Evolutionary conservation across 495 filamentous ascomycete species (phyloP).

Genomic region (Aspergillus saccharolyticus): DNA sequence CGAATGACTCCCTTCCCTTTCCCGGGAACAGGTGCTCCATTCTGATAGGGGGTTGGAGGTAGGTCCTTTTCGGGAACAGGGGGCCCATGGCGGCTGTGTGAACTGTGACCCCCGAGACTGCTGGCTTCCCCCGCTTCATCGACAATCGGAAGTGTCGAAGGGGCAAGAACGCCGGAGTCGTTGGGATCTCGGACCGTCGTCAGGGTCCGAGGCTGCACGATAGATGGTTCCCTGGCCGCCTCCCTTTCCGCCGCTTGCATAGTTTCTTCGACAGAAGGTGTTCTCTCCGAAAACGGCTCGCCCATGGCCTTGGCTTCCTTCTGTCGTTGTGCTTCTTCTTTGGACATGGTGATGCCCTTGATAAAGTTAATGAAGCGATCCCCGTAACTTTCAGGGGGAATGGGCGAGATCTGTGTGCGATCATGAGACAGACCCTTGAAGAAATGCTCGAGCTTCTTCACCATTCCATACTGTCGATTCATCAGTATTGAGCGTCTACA

Average conservation of each 20-base stretch:
- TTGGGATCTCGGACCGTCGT: constrained; percentile 47
- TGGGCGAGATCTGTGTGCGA: constrained; percentile 81
- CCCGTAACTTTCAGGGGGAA: constrained; percentile 88
- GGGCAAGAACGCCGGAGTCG: constrained; percentile 53
- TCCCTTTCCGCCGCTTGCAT: constrained; percentile 45
- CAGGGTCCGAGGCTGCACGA: constrained; percentile 50
- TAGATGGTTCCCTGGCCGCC: constrained; percentile 50
- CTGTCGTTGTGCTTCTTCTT: constrained; percentile 70
- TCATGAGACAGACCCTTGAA: constrained; percentile 84
- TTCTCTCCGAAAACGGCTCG: constrained; percentile 30
- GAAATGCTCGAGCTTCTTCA: constrained; percentile 88
- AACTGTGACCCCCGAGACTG: constrained; percentile 56
- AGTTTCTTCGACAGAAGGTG: constrained; percentile 42
- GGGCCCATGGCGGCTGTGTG: constrained; percentile 32
- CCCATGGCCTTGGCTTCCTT: constrained; percentile 38
- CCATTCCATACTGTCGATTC: constrained; percentile 63
- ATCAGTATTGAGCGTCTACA: too few relatives aligned
- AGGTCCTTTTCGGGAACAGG: constrained; percentile 47
- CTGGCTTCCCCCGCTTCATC: constrained; percentile 83
- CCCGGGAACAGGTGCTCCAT: constrained; percentile 12
- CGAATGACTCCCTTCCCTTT: constrained; percentile 28
- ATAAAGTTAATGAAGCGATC: constrained; percentile 95
- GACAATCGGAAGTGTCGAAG: constrained; percentile 80
- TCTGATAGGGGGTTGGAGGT: constrained; percentile 44
- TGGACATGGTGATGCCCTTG: constrained; percentile 78